Evolutionary conservation across 106 monocot species (phyloP), one percentile per base, ranked within the genome.

Genomic region (Chionographis japonica): DNA sequence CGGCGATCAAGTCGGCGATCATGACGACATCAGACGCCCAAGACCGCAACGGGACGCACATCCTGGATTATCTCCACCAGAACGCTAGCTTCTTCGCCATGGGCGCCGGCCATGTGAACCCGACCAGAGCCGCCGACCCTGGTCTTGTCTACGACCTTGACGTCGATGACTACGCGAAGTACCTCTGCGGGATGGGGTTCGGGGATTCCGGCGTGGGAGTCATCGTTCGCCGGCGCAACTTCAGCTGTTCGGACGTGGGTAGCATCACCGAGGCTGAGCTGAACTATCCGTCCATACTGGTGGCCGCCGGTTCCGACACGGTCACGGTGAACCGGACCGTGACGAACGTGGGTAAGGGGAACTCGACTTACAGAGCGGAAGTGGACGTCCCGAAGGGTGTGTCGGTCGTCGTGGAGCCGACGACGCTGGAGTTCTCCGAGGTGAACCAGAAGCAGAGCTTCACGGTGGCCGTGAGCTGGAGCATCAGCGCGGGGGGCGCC

Each of bases 81-180:
- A 8, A 37, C 1, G 67, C 75, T 1, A 58, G 68, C 16, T 15
- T 58, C 9, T 69, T 69, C 6, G 43, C 57, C 12, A 11, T 56
- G 1, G 77, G 71, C 0, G 57, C 71, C 9, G 77, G 77, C 8
- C 77, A 71, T 64, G 77, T 71, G 12, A 58, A 65, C 43, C 78
- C 71, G 0, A 40, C 40, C 0, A 65, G 41, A 52, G 78, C 71
- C 0, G 18, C 13, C 9, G 14, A 60, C 13, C 78, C 71, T 1
- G 78, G 71, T 12, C 66, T 78, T 19, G 52, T 67, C 2, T 78
- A 72, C 15, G 78, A 78, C 40, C 50, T 58, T 1, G 18, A 40
- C 12, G 11, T 10, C 9, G 54, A 35, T 11, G 66, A 78, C 12
- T 77, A 71, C 53, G n/a, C 71, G 1, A 17, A 5, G 0, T 70